Evolutionary conservation across 495 filamentous ascomycete genomes (phyloP).

Genomic region (Corynascus novoguineensis): DNA sequence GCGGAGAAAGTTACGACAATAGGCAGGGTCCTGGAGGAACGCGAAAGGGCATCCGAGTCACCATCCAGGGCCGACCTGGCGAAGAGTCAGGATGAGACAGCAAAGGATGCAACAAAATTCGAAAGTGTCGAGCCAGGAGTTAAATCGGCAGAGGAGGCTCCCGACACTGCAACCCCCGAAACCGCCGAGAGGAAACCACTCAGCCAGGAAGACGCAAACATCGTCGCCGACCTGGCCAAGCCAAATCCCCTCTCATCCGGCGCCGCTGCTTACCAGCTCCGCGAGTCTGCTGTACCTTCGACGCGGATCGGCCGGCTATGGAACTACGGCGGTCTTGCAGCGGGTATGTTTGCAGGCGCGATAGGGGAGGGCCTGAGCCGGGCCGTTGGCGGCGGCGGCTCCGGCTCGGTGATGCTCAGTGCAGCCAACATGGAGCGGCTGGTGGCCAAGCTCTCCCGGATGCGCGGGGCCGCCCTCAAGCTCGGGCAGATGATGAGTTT

Average conservation of each 20-base stretch:
- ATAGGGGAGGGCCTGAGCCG: conserved; percentile 77
- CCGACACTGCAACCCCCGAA: neutral
- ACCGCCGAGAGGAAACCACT: neutral
- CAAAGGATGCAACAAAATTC: no score
- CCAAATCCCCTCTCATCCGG: neutral
- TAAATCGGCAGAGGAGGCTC: neutral
- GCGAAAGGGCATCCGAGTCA: neutral
- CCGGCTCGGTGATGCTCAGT: conserved; percentile 80
- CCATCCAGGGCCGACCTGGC: neutral
- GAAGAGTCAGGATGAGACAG: neutral
- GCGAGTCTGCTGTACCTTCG: conserved; percentile 86
- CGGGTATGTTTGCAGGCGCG: conserved; percentile 94
- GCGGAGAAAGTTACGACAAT: neutral
- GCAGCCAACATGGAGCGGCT: conserved; percentile 85
- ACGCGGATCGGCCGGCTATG: conserved; percentile 80
- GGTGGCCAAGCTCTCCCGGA: conserved; percentile 84
- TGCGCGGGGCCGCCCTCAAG: conserved; percentile 98
- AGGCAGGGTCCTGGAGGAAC: neutral
- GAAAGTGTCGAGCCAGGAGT: neutral
- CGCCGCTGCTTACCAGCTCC: conserved; percentile 58
- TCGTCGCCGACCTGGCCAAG: conserved; percentile 16
- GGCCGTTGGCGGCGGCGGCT: conserved; percentile 50
- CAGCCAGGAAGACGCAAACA: conserved; percentile 12
- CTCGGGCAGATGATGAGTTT: conserved; percentile 96
- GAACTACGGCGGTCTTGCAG: conserved; percentile 90